phyloP scores from a whole-genome alignment of 1,284 basidiomycete species.

The Ustilago tritici region DNA sequence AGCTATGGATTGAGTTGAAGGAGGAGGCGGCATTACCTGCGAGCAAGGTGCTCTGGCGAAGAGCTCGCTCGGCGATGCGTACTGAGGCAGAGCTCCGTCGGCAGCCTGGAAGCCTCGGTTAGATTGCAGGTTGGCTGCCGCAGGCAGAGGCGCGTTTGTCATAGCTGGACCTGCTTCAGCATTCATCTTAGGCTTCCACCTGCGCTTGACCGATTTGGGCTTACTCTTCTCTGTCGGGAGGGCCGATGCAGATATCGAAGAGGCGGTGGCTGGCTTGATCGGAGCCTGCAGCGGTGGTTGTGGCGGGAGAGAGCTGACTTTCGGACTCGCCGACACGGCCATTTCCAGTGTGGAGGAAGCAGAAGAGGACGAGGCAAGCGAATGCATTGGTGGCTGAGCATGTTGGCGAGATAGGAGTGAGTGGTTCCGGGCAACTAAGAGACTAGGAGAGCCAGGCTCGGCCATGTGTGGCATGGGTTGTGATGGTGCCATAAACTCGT shows the following conservation, averaged over 20 bases:
- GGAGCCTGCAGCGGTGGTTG: not conserved
- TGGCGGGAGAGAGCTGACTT: not conserved
- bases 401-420: conserved; percentile 12
- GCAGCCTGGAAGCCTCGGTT: not conserved
- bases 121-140: not conserved
- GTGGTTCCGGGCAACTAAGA: conserved; percentile 24
- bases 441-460: conserved; percentile 37
- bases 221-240: conserved; percentile 16
- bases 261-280: not conserved
- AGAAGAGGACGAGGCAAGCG: conserved; percentile 5
- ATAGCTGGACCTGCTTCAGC: not conserved
- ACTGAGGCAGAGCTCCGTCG: conserved; percentile 17
- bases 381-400: conserved; percentile 10
- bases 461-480: conserved; percentile 19
- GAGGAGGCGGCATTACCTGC: conserved; percentile 13
- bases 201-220: conserved; percentile 19
- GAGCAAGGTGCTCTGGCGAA: conserved; percentile 17
- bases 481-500: not conserved
- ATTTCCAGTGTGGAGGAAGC: conserved; percentile 32
- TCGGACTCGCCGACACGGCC: conserved; percentile 33
- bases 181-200: conserved; percentile 9
- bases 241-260: conserved; percentile 7
- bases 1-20: conserved; percentile 16
- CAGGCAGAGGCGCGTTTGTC: not conserved
- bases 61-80: conserved; percentile 32